Base-by-base conservation (phyloP, 257 asterid species). In the Solanum medicagineum region DNA sequence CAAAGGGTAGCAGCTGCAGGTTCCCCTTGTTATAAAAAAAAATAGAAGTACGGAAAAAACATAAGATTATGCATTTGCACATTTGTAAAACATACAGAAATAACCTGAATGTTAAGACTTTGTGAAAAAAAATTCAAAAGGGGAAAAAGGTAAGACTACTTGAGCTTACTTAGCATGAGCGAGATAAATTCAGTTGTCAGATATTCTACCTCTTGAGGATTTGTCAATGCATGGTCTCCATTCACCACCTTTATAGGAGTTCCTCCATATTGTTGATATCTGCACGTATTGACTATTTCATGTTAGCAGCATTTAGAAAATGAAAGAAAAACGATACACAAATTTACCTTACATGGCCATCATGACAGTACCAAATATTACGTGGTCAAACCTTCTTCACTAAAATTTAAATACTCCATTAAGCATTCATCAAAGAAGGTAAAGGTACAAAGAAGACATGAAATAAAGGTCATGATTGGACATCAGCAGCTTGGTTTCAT, bases 261-360 rank as follows among this genome's bases (percentile, higher is more conserved):
- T 91, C 73, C 94, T 94, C 99, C 99, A 96, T 90, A 95, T 91
- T 40, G 98, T 94, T 29, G 95, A 91, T 88, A 96, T 95, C 99
- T 96, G 90, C 84, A 85, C 44, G 47, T 80, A 84, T 77, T 74
- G 86, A 40, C 11, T 65, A 77, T 62, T 16, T 77, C 45, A 14
- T 49, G 63, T 51, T 49, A 77, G 82, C 20, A 81, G 40, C 81
- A 49, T 84, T 87, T 65, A 85, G 87, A 83, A 85, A 40, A 83
- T 74, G 45, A 68, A 57, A 32, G 36, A 32, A 32, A 3, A 32
- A 85, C 12, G 36, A n/a, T 49, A 53, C 51, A 20, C 53, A 84
- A 74, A 74, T 75, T 75, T 36, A 68, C 22, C 12, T 24, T 24
- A 32, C 19, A 6, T 49, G 56, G 20, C 82, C 5, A 49, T 22